phyloP scores from a whole-genome alignment of 208 protist genomes.

The Leishmania amazonensis region DNA sequence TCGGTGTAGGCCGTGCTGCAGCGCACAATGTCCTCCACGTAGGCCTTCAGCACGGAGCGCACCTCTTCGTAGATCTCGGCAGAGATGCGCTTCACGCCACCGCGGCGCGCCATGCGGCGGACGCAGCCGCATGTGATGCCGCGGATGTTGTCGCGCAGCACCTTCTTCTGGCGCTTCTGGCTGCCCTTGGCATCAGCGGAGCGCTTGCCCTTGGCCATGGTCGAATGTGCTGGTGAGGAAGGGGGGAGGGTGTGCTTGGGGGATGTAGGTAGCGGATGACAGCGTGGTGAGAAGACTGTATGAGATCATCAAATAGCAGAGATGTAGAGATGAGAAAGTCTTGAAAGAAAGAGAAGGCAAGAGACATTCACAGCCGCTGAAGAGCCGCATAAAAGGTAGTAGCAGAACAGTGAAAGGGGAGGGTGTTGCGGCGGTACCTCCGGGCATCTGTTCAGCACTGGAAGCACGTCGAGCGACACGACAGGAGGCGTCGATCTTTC shows the following conservation, averaged over 20 bases:
- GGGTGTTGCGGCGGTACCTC: not conserved
- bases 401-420: not conserved
- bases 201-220: conserved; percentile 80
- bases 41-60: conserved; percentile 78
- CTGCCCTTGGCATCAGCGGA: conserved; percentile 69
- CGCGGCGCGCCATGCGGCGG: conserved; percentile 90
- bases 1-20: conserved; percentile 85
- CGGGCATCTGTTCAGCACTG: not conserved
- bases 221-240: not conserved
- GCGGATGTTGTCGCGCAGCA: conserved; percentile 85
- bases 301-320: not conserved
- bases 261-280: not conserved
- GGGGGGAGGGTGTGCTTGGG: no score
- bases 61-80: conserved; percentile 71
- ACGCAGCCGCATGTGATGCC: conserved; percentile 88
- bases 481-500: not conserved
- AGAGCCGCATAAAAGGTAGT: not conserved
- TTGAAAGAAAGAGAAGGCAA: not conserved
- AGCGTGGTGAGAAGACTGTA: not conserved
- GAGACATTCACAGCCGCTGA: not conserved
- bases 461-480: no score
- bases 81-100: conserved; percentile 92
- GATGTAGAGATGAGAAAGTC: not conserved
- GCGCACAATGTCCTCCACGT: conserved; percentile 82
- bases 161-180: conserved; percentile 87